Evolutionary conservation across 257 asterid species (phyloP).

Genomic region (Salvia splendens): DNA sequence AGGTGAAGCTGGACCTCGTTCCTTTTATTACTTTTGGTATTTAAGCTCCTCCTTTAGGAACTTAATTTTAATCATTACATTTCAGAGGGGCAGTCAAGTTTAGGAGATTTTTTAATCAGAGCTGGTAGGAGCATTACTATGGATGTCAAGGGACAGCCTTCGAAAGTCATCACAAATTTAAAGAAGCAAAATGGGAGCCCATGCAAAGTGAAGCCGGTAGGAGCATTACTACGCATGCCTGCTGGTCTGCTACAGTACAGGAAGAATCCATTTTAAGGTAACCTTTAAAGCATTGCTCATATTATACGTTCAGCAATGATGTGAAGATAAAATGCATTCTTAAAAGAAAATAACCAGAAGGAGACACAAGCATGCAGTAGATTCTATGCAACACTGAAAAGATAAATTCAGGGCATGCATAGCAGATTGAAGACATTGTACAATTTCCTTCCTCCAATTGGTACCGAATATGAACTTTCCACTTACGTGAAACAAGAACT

Average conservation of each 20-base stretch:
- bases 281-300: neutral
- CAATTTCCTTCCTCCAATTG: slow-evolving; percentile 14
- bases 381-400: neutral
- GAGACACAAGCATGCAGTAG: neutral
- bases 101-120: neutral
- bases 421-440: neutral
- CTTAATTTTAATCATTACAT: neutral
- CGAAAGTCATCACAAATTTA: neutral
- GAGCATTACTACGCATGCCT: neutral
- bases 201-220: neutral
- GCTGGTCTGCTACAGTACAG: neutral
- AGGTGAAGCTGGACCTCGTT: neutral
- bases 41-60: neutral
- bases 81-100: neutral
- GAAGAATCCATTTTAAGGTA: neutral
- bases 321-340: too few relatives aligned
- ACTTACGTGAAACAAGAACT: neutral
- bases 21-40: neutral
- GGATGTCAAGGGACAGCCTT: too few relatives aligned
- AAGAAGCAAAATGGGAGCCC: neutral
- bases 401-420: neutral
- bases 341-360: too few relatives aligned
- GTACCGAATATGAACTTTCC: neutral
- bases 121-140: too few relatives aligned
- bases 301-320: neutral